Evolutionary conservation across 2,329 filamentous ascomycete species (phyloP).

Genomic region (Alternaria gansuensis): DNA sequence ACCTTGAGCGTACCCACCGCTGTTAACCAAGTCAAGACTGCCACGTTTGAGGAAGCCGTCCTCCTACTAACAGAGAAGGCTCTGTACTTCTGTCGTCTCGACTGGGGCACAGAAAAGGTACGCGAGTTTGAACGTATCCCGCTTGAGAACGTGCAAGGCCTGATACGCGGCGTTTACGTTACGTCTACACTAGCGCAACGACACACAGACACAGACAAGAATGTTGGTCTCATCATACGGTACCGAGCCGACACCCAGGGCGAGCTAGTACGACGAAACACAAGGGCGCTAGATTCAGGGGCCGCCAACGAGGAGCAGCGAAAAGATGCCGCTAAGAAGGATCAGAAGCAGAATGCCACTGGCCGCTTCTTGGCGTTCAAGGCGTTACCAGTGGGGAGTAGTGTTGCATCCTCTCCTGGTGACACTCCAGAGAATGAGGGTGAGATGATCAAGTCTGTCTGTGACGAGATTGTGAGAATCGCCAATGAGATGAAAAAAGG

Average conservation of each 20-base stretch:
- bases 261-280: slow-evolving; percentile 82
- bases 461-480: slow-evolving; percentile 77
- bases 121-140: slow-evolving; percentile 88
- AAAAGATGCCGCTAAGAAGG: slow-evolving; percentile 25
- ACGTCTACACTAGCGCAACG: slow-evolving; percentile 82
- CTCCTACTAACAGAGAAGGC: slow-evolving; percentile 85
- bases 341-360: slow-evolving; percentile 30
- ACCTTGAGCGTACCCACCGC: slow-evolving; percentile 79
- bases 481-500: slow-evolving; percentile 61
- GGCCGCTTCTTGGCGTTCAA: slow-evolving; percentile 64
- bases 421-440: slow-evolving; percentile 56
- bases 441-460: slow-evolving; percentile 71
- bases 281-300: slow-evolving; percentile 73
- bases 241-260: slow-evolving; percentile 76
- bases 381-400: slow-evolving; percentile 61
- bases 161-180: slow-evolving; percentile 87
- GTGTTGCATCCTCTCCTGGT: slow-evolving; percentile 36
- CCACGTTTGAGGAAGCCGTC: slow-evolving; percentile 87
- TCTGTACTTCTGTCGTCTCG: slow-evolving; percentile 88
- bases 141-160: slow-evolving; percentile 73
- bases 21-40: slow-evolving; percentile 70
- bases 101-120: slow-evolving; percentile 96
- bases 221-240: slow-evolving; percentile 82
- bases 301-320: slow-evolving; percentile 29
- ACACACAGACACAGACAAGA: slow-evolving; percentile 79